A percentile compares a stretch with the other conserved stretches of the same genome.
phyloP scores from a whole-genome alignment of 768 basidiomycete species.

The Ramaria rubella region DNA sequence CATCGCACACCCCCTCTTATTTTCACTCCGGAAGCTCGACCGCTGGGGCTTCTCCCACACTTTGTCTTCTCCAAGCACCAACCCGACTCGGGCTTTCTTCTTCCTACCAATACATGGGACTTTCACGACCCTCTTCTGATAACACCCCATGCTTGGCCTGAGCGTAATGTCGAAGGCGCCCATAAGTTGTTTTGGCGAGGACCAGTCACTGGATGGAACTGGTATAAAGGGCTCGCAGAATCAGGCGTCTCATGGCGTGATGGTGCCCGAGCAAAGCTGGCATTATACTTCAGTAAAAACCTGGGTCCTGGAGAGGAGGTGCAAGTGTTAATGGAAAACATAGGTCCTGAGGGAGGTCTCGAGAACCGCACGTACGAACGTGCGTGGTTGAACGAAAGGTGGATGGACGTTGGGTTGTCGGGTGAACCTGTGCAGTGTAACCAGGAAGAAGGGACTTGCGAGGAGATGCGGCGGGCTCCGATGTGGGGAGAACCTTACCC shows the following conservation, averaged over 20 bases:
- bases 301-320: background rate
- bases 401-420: slow-evolving; percentile 57
- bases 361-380: slow-evolving; percentile 14
- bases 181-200: slow-evolving; percentile 68
- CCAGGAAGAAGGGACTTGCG: slow-evolving; percentile 35
- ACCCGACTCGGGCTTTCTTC: slow-evolving; percentile 7
- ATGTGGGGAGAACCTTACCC: slow-evolving; percentile 5
- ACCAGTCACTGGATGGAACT: slow-evolving; percentile 58
- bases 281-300: background rate
- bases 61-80: slow-evolving; percentile 15
- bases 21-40: background rate
- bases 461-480: slow-evolving; percentile 28
- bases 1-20: slow-evolving; percentile 1
- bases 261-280: slow-evolving; percentile 4
- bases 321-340: background rate
- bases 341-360: background rate
- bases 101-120: slow-evolving; percentile 2
- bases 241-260: slow-evolving; percentile 2
- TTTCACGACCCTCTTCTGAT: background rate
- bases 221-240: slow-evolving; percentile 29
- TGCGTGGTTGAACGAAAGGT: slow-evolving; percentile 41
- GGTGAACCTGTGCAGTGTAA: slow-evolving; percentile 39
- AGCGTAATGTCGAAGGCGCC: slow-evolving; percentile 38
- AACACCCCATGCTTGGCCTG: slow-evolving; percentile 46
- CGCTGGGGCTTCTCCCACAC: slow-evolving; percentile 1